A percentile compares a stretch with the other conserved stretches of the same genome.
These are phyloP conservation scores for Cryptomeria japonica DNA, from an alignment of 75 land plant species.

Conservation along the genomic window DNA sequence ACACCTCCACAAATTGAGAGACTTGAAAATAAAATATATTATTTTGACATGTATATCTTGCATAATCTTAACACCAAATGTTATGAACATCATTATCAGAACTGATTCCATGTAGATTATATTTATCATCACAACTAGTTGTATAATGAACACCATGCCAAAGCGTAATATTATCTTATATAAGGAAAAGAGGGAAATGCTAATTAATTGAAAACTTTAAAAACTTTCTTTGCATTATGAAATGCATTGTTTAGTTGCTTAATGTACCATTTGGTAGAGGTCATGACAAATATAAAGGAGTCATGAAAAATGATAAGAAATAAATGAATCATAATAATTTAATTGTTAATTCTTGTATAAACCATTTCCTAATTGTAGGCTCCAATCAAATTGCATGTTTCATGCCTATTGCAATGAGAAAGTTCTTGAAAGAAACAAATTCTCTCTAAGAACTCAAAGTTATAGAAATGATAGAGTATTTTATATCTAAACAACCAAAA, in stretches of 20 bases:
- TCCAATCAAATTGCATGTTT: constrained; percentile 62
- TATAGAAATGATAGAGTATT: background rate
- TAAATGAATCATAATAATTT: constrained; percentile 60
- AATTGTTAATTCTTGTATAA: constrained; percentile 86
- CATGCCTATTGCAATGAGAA: constrained; percentile 92
- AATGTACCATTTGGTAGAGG: background rate
- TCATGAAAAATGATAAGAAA: background rate
- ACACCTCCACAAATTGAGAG: constrained; percentile 84
- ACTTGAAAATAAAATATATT: constrained; percentile 65
- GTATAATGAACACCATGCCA: constrained; percentile 5
- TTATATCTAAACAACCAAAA: background rate
- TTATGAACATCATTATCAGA: constrained; percentile 97
- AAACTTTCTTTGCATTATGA: background rate
- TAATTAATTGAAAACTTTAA: background rate
- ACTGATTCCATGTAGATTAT: too few relatives aligned
- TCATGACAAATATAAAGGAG: background rate
- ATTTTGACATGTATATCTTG: constrained; percentile 97
- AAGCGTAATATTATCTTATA: background rate
- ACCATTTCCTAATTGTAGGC: constrained; percentile 69
- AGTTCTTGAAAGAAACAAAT: constrained; percentile 41
- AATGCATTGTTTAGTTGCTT: background rate
- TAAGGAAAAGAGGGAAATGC: background rate
- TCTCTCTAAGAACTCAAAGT: background rate
- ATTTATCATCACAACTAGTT: too few relatives aligned
- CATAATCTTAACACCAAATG: constrained; percentile 95